Evolutionary conservation across 352 stramenopile species (phyloP), one percentile per base, ranked within the genome.

Genomic region (Phytophthora fragariae): DNA sequence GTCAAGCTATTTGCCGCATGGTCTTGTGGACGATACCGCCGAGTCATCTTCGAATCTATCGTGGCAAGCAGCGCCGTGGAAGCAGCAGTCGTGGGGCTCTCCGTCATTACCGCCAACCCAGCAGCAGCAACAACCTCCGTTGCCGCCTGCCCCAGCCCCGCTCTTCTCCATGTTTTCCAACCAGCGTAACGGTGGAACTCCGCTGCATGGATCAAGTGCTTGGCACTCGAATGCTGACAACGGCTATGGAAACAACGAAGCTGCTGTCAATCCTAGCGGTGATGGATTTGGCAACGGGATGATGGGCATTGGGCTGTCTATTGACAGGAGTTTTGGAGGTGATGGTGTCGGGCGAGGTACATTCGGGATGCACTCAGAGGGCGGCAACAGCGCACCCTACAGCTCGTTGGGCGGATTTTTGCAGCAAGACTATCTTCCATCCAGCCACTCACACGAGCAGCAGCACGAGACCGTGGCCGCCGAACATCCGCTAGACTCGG

Each of bases 111-210:
- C 85, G 41, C 66, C 70, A 12, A 65, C 64, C 21, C 76, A 73
- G 27, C 70, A 76, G 52, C 74, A 85, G 31, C 77, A 74, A 12
- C 35, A 41, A 12, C 78, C 78, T 14, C 75, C 77, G 46, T 63
- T 81, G 3, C 81, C 81, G 15, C 81, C 83, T 10, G 72, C 77
- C 31, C 79, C 83, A 56, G 75, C 84, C 33, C 81, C 85, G 50
- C 86, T 89, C 47, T 82, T 82, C 56, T 85, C 84, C n/a, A 88
- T 91, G 76, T 91, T 91, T 60, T 77, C 75, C 53, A 78, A 80
- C 59, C 72, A 79, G 37, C 68, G 56, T 14, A 77, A n/a, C 65
- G 56, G 66, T 33, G 62, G 71, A 11, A 67, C 71, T 33, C 44
- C 63, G 17, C 55, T 70, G 50, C 79, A 72, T 82, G 76, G 75